Base-by-base conservation (phyloP, 1,139 yeast species). In the Zygoascus hellenicus region DNA sequence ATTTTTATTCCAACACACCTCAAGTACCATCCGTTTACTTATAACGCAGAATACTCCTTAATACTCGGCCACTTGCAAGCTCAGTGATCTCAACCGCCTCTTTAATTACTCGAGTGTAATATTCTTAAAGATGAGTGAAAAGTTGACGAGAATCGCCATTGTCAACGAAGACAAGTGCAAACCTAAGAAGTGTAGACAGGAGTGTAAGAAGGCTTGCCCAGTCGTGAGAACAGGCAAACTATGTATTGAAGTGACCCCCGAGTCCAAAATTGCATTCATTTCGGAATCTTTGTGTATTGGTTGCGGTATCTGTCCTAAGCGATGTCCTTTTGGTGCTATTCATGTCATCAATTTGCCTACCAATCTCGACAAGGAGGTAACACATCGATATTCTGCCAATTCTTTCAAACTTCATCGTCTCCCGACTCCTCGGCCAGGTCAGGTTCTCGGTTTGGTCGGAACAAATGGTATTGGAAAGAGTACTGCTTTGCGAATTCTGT, bases 401-500 rank as follows among this genome's bases (percentile, higher is more conserved):
- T 88, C 97, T 45, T 92, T 92, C 81, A 92, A 92, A 70, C 78
- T 92, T 62, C 98, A 92, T 68, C 80, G 98, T 68, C 76, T 92
- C 60, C 98, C 98, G 17, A 90, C 96, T 51, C 98, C 98, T 57
- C 84, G 98, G 71, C 97, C 98, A 5, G 98, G 97, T 51, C 98
- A 92, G 71, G 98, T 92, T 42, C 76, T 92, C 58, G 98, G 98
- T 56, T 77, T 92, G 59, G 98, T 92, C 44, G 98, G 98, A 64
- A 87, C 97, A 51, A 92, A 92, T 75, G 98, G 98, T 88, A 92
- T 92, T 63, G 98, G 98, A 61, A 92, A 92, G 67, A 85, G 96
- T 10, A 92, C 98, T n/a, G 98, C 98, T 9, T 76, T 92, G 64
- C 92, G 92, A 72, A 90, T 92, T 65, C 78, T 92, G 59, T 95